phyloP scores from a whole-genome alignment of 2,329 filamentous ascomycete genomes.

The Diaporthe humulicola region DNA sequence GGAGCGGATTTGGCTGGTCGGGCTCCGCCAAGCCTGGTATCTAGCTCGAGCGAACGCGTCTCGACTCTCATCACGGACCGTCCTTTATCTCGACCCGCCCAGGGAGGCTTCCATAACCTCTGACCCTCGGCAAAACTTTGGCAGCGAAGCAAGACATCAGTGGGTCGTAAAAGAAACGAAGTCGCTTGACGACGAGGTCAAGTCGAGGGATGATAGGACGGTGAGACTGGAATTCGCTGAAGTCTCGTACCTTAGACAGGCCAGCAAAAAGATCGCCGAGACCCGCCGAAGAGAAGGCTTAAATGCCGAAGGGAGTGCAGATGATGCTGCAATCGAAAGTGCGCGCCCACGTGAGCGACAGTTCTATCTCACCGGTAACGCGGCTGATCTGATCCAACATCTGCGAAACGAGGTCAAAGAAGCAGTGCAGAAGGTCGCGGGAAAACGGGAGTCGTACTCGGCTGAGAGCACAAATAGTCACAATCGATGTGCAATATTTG shows the following conservation, averaged over 20 bases:
- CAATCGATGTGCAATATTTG: constrained; percentile 76
- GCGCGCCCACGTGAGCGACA: constrained; percentile 37
- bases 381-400: constrained; percentile 36
- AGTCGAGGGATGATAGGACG: constrained; percentile 74
- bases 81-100: constrained; percentile 92
- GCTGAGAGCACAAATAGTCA: constrained; percentile 25
- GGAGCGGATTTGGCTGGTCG: constrained; percentile 94
- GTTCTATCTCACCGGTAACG: constrained; percentile 30
- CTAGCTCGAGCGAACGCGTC: constrained; percentile 85
- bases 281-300: constrained; percentile 24
- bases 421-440: constrained; percentile 41
- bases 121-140: constrained; percentile 83
- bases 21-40: constrained; percentile 93
- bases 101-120: constrained; percentile 79
- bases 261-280: constrained; percentile 74
- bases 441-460: constrained; percentile 62
- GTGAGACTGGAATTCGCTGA: constrained; percentile 41
- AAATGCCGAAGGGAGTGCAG: not conserved
- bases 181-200: constrained; percentile 81
- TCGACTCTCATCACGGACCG: constrained; percentile 89
- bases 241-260: constrained; percentile 67
- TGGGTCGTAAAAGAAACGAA: constrained; percentile 86
- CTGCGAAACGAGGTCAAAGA: constrained; percentile 33
- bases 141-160: constrained; percentile 81
- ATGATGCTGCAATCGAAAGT: constrained; percentile 28